phyloP scores from a whole-genome alignment of 371 early-diverging fungal species.

The Mortierella sp. region DNA sequence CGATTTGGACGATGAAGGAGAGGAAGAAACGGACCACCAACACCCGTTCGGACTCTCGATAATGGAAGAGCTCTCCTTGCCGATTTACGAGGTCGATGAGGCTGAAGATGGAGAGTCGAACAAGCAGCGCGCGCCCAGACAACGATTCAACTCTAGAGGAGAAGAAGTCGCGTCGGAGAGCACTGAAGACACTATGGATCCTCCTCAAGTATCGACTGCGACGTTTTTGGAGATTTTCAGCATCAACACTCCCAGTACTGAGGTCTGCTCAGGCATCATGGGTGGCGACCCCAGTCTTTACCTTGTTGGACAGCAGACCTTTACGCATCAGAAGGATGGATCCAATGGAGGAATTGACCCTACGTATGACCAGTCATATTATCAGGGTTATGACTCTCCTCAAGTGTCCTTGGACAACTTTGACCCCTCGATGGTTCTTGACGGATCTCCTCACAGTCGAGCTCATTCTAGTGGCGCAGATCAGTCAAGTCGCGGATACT shows the following conservation, averaged over 20 bases:
- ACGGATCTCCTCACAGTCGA: conserved; percentile 13
- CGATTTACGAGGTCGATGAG: conserved; percentile 11
- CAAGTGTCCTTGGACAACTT: conserved; percentile 26
- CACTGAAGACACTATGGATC: conserved; percentile 23
- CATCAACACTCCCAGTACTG: conserved; percentile 26
- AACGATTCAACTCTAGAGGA: conserved; percentile 3
- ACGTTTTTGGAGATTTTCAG: conserved; percentile 49
- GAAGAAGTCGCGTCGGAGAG: not conserved
- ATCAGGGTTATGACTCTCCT: conserved; percentile 15
- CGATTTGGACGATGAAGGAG: conserved; percentile 26
- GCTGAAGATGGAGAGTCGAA: not conserved
- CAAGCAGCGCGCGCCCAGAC: conserved; percentile 2
- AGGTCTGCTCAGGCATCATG: conserved; percentile 14
- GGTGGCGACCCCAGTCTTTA: conserved; percentile 14
- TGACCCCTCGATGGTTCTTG: conserved; percentile 23
- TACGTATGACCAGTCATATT: conserved; percentile 20
- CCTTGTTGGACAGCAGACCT: conserved; percentile 8
- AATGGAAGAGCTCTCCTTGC: conserved; percentile 19
- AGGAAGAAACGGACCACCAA: not conserved
- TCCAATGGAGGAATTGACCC: conserved; percentile 22
- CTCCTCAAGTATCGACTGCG: conserved; percentile 30
- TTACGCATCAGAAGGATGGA: conserved; percentile 16
- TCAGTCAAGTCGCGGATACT: not conserved
- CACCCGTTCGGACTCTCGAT: conserved; percentile 10
- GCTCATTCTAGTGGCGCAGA: conserved; percentile 7